Percentiles rank a stretch among this genome's conserved stretches.
These are phyloP conservation scores for Penicillium brasilianum DNA, from an alignment of 2,329 filamentous ascomycete genomes.

Conservation along the genomic window DNA sequence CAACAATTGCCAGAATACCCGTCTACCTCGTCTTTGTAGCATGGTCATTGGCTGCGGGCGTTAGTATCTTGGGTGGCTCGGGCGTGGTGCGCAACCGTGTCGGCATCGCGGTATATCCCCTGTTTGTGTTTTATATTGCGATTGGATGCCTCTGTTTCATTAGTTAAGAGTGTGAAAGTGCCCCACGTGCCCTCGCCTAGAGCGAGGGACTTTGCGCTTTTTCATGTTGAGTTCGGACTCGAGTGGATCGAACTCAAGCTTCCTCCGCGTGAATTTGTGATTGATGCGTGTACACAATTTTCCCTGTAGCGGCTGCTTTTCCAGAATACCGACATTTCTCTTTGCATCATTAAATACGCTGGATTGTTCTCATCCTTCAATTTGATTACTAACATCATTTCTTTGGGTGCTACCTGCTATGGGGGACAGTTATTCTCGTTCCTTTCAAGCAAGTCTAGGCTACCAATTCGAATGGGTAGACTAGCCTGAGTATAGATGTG, in stretches of 20 bases:
- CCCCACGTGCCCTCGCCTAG: conserved; percentile 12
- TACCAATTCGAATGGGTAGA: not conserved
- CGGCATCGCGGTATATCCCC: conserved; percentile 88
- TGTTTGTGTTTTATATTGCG: conserved; percentile 93
- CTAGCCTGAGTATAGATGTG: not conserved
- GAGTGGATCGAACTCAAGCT: conserved; percentile 1
- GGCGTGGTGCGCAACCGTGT: conserved; percentile 95
- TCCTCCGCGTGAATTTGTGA: conserved; percentile 8
- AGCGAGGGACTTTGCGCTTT: conserved; percentile 1
- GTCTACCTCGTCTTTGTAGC: conserved; percentile 85
- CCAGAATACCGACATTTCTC: not conserved
- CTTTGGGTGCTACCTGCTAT: not conserved
- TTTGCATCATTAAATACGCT: not conserved
- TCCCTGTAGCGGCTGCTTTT: conserved; percentile 4
- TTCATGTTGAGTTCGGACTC: conserved; percentile 8
- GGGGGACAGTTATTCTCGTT: too few relatives aligned
- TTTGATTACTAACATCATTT: not conserved
- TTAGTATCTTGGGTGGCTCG: conserved; percentile 93
- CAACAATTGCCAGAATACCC: conserved; percentile 81
- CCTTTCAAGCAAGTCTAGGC: not conserved
- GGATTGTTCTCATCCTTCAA: not conserved
- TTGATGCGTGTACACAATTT: conserved; percentile 21
- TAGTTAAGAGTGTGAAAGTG: conserved; percentile 61
- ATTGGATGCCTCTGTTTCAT: conserved; percentile 97
- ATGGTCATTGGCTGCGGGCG: conserved; percentile 93